A percentile compares a stretch with the other conserved stretches of the same genome.
These are phyloP conservation scores for Xylariaceae sp. DNA, from an alignment of 2,329 filamentous ascomycete species.

Conservation along the genomic window DNA sequence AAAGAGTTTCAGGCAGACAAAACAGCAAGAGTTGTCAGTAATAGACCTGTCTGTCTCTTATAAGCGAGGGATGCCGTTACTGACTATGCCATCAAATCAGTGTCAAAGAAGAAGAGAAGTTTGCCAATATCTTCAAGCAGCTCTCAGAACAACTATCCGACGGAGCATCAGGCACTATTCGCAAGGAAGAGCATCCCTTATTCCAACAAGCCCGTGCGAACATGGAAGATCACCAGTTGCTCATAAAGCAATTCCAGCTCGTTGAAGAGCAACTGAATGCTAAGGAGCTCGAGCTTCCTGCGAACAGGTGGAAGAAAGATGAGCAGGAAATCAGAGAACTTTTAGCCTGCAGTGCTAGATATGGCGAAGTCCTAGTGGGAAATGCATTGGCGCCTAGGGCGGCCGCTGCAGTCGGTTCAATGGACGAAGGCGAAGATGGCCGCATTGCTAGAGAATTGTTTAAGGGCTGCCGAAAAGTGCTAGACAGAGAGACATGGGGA, in stretches of 20 bases:
- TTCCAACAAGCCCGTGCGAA: constrained; percentile 24
- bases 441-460: constrained; percentile 31
- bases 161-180: neutral
- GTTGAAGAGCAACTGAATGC: constrained; percentile 26
- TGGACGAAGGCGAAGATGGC: constrained; percentile 24
- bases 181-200: constrained; percentile 26
- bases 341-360: constrained; percentile 29
- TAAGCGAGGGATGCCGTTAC: neutral
- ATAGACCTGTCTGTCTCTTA: neutral
- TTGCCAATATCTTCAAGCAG: constrained; percentile 14
- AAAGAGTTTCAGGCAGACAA: constrained; percentile 21
- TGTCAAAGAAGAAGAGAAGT: constrained; percentile 10
- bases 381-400: constrained; percentile 22
- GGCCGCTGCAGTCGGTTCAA: constrained; percentile 16
- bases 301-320: constrained; percentile 33
- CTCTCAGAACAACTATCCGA: constrained; percentile 8
- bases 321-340: constrained; percentile 31
- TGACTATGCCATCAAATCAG: constrained; percentile 17
- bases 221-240: constrained; percentile 22
- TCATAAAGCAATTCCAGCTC: constrained; percentile 31
- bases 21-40: constrained; percentile 31
- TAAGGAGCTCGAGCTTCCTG: constrained; percentile 25
- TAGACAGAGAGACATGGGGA: constrained; percentile 28
- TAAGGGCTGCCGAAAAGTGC: constrained; percentile 23
- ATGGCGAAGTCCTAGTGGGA: constrained; percentile 32